Percentiles rank a stretch among this genome's conserved stretches.
These are phyloP conservation scores for Kockovaella imperatae DNA, from an alignment of 768 basidiomycete species.

Conservation along the genomic window DNA sequence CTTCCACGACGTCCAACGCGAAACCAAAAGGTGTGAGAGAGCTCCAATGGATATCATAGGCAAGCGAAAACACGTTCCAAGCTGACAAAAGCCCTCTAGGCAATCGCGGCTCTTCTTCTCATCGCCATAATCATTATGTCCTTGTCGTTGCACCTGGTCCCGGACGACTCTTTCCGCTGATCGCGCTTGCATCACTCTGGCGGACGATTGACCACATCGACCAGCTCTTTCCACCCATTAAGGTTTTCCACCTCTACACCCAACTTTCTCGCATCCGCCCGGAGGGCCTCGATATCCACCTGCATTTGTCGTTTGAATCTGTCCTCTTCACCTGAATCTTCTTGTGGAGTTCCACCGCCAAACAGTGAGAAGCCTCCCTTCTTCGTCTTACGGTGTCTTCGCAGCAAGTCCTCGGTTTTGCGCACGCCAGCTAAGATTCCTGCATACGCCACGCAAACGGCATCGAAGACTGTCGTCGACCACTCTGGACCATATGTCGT, in stretches of 20 bases:
- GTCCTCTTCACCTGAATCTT: conserved; percentile 79
- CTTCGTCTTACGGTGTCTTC: conserved; percentile 78
- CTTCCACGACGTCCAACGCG: too few relatives aligned
- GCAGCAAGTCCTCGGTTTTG: conserved; percentile 84
- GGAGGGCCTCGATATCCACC: conserved; percentile 76
- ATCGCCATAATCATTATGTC: too few relatives aligned
- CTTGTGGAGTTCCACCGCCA: conserved; percentile 48
- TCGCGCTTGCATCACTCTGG: too few relatives aligned
- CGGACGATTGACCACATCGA: conserved; percentile 28
- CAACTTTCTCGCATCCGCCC: conserved; percentile 62
- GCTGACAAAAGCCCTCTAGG: too few relatives aligned
- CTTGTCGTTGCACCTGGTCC: too few relatives aligned
- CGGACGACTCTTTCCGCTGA: too few relatives aligned
- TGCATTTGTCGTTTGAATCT: conserved; percentile 78
- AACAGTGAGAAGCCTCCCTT: conserved; percentile 74
- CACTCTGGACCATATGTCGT: conserved; percentile 49
- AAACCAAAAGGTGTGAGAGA: too few relatives aligned
- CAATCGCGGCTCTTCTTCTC: too few relatives aligned
- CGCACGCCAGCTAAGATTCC: conserved; percentile 72
- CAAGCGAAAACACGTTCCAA: too few relatives aligned
- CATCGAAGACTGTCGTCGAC: conserved; percentile 57
- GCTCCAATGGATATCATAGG: too few relatives aligned
- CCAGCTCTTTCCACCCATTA: conserved; percentile 40
- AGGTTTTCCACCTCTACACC: conserved; percentile 54
- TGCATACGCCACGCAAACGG: conserved; percentile 62